Evolutionary conservation across 2,329 filamentous ascomycete genomes (phyloP).

Genomic region (Trichoderma arundinaceum): DNA sequence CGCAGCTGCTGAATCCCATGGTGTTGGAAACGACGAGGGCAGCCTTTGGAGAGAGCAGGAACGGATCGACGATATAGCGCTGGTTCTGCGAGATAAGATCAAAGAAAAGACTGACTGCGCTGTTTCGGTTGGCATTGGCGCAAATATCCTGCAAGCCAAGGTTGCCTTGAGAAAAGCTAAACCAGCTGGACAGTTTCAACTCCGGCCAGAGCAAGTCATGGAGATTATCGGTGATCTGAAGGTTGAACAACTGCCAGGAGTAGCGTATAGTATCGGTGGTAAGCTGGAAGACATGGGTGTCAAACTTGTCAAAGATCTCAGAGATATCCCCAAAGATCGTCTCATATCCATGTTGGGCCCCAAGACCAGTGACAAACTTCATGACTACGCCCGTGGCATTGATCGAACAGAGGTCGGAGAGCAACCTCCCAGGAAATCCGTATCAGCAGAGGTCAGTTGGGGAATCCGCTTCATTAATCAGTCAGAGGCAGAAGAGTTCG

Average conservation of each 20-base stretch:
- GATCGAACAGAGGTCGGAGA: constrained; percentile 86
- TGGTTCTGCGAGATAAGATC: constrained; percentile 69
- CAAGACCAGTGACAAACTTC: constrained; percentile 90
- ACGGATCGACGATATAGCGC: constrained; percentile 72
- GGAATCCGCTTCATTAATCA: constrained; percentile 93
- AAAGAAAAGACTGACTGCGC: constrained; percentile 79
- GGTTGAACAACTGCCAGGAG: constrained; percentile 84
- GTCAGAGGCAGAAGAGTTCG: constrained; percentile 90
- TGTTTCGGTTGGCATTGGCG: constrained; percentile 91
- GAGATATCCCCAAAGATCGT: constrained; percentile 75
- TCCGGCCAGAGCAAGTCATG: constrained; percentile 80
- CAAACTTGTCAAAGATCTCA: constrained; percentile 81
- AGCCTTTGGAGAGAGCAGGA: constrained; percentile 79
- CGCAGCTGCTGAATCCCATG: constrained; percentile 68
- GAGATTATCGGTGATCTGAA: constrained; percentile 77
- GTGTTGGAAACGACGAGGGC: constrained; percentile 66
- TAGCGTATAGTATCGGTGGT: constrained; percentile 86
- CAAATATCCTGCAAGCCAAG: constrained; percentile 89
- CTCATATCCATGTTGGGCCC: constrained; percentile 77
- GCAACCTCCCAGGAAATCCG: constrained; percentile 84
- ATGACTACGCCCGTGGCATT: constrained; percentile 88
- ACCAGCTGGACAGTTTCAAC: constrained; percentile 88
- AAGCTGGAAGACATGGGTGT: constrained; percentile 89
- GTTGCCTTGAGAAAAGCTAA: constrained; percentile 90
- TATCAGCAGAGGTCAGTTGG: constrained; percentile 98